Evolutionary conservation across 192 early-diverging fungal genomes (phyloP).

Genomic region (Backusella luteola): DNA sequence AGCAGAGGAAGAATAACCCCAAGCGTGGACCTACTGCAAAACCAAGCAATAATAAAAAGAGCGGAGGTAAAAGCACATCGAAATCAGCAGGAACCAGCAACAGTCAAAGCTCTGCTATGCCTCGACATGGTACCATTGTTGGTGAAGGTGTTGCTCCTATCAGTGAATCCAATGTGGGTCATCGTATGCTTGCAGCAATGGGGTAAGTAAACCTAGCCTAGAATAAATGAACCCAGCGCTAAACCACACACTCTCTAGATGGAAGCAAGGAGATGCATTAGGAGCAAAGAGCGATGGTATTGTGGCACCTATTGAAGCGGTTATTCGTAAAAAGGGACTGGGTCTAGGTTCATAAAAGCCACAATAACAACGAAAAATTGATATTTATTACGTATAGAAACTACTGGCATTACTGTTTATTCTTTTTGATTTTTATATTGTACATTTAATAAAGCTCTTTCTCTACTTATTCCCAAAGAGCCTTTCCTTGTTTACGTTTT

Average conservation of each 20-base stretch:
- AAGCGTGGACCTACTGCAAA: neutral
- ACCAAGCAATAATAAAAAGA: neutral
- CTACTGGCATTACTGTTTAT: neutral
- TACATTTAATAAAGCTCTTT: neutral
- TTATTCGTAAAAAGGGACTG: slow-evolving; percentile 43
- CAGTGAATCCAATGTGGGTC: slow-evolving; percentile 58
- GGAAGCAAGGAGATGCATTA: slow-evolving; percentile 46
- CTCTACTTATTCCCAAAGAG: slow-evolving; percentile 15
- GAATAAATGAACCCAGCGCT: neutral
- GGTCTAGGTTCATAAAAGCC: slow-evolving; percentile 42
- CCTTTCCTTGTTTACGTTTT: slow-evolving; percentile 23
- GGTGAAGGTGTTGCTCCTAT: slow-evolving; percentile 54
- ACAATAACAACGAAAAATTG: too few relatives aligned
- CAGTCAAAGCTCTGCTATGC: neutral
- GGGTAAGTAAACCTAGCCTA: slow-evolving; percentile 43
- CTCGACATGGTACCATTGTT: slow-evolving; percentile 54
- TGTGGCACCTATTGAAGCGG: slow-evolving; percentile 49
- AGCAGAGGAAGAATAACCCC: neutral
- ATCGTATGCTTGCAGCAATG: slow-evolving; percentile 67
- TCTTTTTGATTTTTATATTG: neutral
- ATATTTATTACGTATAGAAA: neutral
- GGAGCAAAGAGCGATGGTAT: slow-evolving; percentile 47
- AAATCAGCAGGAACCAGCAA: neutral
- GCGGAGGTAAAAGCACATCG: neutral
- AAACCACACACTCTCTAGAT: slow-evolving; percentile 31